Evolutionary conservation across 2,329 filamentous ascomycete species (phyloP).

Genomic region (Pyricularia sp.): DNA sequence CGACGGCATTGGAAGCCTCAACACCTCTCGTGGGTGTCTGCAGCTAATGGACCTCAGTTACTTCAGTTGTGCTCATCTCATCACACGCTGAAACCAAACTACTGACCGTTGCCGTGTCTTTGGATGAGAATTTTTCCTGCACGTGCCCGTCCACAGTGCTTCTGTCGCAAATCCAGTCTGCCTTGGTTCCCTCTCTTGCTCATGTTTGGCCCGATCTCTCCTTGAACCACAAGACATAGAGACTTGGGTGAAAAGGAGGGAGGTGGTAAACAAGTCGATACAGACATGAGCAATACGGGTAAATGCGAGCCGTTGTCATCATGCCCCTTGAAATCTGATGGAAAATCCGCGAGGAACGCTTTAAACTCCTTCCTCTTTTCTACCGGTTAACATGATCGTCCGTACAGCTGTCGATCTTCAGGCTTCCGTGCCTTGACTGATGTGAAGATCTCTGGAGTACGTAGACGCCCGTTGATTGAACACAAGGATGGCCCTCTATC

Average conservation of each 20-base stretch:
- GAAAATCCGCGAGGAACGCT: background rate
- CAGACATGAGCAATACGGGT: background rate
- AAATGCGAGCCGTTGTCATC: background rate
- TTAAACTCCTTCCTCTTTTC: background rate
- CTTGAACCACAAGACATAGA: background rate
- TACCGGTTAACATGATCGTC: background rate
- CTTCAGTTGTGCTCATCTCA: background rate
- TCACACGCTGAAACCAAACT: background rate
- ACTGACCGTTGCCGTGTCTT: background rate
- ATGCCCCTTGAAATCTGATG: background rate
- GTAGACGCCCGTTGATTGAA: background rate
- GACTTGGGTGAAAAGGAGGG: background rate
- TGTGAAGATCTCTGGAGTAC: background rate
- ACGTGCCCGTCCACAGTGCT: background rate
- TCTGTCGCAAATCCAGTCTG: background rate
- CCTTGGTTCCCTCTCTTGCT: background rate
- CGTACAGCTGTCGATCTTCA: background rate
- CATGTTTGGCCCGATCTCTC: background rate
- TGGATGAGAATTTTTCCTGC: background rate
- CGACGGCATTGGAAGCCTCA: background rate
- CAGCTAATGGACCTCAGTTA: background rate
- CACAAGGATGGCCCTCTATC: background rate
- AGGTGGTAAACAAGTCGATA: background rate
- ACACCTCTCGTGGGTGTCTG: background rate
- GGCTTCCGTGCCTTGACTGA: background rate